phyloP scores from a whole-genome alignment of 2,329 filamentous ascomycete species.

The Penicillium paneum region DNA sequence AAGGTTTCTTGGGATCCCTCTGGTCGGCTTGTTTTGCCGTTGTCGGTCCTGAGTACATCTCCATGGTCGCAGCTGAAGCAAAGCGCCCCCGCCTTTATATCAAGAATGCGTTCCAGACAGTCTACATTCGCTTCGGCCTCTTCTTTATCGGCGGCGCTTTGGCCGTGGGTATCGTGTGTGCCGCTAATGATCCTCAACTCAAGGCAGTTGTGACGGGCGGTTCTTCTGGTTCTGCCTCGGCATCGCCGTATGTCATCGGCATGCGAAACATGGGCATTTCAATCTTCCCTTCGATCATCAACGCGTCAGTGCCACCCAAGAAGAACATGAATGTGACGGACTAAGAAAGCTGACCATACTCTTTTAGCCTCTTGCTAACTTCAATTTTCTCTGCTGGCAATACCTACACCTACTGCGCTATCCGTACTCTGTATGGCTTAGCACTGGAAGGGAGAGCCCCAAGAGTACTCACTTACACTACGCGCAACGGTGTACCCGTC shows the following conservation, averaged over 20 bases:
- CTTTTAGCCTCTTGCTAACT: slow-evolving; percentile 43
- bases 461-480: slow-evolving; percentile 57
- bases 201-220: slow-evolving; percentile 11
- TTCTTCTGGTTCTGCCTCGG: slow-evolving; percentile 43
- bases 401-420: slow-evolving; percentile 55
- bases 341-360: not conserved
- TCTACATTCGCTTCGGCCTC: slow-evolving; percentile 70
- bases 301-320: slow-evolving; percentile 40
- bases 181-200: slow-evolving; percentile 56
- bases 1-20: slow-evolving; percentile 62
- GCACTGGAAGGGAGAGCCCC: slow-evolving; percentile 54
- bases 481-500: slow-evolving; percentile 59
- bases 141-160: slow-evolving; percentile 74
- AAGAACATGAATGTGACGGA: no score
- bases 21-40: slow-evolving; percentile 66
- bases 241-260: slow-evolving; percentile 63
- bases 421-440: slow-evolving; percentile 53
- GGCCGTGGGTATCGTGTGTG: slow-evolving; percentile 65
- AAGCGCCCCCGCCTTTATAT: slow-evolving; percentile 66
- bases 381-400: slow-evolving; percentile 57
- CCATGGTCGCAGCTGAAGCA: slow-evolving; percentile 62
- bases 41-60: slow-evolving; percentile 63
- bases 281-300: slow-evolving; percentile 57
- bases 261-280: slow-evolving; percentile 55
- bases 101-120: slow-evolving; percentile 70